phyloP scores from a whole-genome alignment of 306 rosid species.

The Pyrus bretschneideri region DNA sequence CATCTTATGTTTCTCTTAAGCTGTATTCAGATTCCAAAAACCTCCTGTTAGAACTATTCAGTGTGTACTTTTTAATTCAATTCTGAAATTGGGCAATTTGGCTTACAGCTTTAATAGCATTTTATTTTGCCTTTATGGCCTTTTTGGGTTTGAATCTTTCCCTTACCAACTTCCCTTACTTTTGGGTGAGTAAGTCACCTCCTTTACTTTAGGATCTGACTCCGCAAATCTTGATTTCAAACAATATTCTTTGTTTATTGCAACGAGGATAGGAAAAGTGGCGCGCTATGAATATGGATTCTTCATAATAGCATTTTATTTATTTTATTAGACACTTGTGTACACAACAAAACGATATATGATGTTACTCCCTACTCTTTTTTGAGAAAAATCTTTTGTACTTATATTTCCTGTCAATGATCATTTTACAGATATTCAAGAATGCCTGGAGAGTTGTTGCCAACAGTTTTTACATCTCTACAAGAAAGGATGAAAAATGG shows the following conservation, averaged over 20 bases:
- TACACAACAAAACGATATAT: neutral
- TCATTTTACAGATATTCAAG: conserved; percentile 62
- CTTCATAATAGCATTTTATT: neutral
- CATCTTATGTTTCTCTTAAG: neutral
- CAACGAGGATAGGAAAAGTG: neutral
- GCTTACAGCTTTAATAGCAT: neutral
- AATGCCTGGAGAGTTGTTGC: conserved; percentile 83
- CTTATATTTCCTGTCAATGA: conserved; percentile 6
- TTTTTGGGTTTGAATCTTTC: neutral
- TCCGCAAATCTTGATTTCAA: neutral
- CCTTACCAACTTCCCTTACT: neutral
- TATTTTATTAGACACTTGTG: neutral
- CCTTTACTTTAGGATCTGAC: neutral
- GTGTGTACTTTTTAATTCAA: neutral
- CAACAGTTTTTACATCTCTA: conserved; percentile 54
- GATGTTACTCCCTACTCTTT: conserved; percentile 5
- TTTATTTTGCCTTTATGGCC: neutral
- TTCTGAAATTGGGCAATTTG: neutral
- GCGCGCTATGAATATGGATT: neutral
- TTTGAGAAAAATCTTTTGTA: conserved; percentile 2
- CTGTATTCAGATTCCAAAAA: conserved; percentile 1
- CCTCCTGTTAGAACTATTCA: neutral
- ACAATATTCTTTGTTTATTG: neutral
- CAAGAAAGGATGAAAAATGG: conserved; percentile 63
- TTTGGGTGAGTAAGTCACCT: neutral